Percentiles rank a stretch among this genome's conserved stretches.
These are phyloP conservation scores for Mucor sp. DNA, from an alignment of 371 early-diverging fungal species.

Conservation along the genomic window DNA sequence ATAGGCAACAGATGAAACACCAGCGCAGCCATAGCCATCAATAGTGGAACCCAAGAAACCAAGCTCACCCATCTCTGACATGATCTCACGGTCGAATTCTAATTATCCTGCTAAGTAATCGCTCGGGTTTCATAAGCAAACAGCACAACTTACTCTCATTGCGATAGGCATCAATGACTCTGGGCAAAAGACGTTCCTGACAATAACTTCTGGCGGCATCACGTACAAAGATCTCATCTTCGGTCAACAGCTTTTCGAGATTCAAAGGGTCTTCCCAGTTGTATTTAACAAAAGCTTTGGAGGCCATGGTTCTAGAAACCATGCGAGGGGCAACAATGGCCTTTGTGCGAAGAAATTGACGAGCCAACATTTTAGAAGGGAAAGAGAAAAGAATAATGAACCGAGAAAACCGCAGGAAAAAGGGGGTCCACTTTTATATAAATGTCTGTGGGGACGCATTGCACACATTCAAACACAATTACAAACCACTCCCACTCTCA, in stretches of 20 bases:
- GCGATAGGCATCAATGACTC: slow-evolving; percentile 85
- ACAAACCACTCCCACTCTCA: background rate
- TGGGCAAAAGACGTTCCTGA: slow-evolving; percentile 86
- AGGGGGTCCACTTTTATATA: background rate
- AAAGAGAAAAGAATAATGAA: slow-evolving; percentile 2
- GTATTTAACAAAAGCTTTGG: slow-evolving; percentile 76
- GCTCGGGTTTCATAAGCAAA: background rate
- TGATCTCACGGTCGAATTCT: slow-evolving; percentile 89
- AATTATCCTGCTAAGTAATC: background rate
- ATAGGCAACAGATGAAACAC: slow-evolving; percentile 96
- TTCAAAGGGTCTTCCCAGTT: slow-evolving; percentile 94
- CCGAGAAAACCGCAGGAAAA: background rate
- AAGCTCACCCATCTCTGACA: slow-evolving; percentile 93
- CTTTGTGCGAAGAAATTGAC: slow-evolving; percentile 15
- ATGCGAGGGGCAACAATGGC: slow-evolving; percentile 10
- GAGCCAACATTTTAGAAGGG: slow-evolving; percentile 9
- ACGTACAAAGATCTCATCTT: slow-evolving; percentile 85
- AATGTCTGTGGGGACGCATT: background rate
- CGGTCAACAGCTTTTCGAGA: slow-evolving; percentile 83
- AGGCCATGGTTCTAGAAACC: slow-evolving; percentile 43
- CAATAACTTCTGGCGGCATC: slow-evolving; percentile 89
- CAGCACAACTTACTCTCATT: slow-evolving; percentile 69
- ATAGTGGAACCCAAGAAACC: slow-evolving; percentile 96
- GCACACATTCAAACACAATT: background rate
- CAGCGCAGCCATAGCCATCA: slow-evolving; percentile 96